Percentiles rank a stretch among this genome's conserved stretches.
phyloP scores from a whole-genome alignment of 768 basidiomycete species.

The Hirschioporus abietinus region DNA sequence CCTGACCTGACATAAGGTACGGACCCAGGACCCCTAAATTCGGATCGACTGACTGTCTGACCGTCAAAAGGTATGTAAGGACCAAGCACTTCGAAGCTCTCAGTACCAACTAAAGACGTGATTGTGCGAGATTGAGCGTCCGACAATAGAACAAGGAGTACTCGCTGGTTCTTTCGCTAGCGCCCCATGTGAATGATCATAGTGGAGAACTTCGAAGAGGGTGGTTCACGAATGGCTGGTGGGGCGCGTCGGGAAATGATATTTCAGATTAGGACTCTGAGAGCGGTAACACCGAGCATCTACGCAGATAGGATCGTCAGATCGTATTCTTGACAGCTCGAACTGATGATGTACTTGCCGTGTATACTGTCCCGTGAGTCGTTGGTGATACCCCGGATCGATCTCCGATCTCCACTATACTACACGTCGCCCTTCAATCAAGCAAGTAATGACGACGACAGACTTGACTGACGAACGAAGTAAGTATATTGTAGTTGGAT shows the following conservation, averaged over 20 bases:
- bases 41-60: not conserved
- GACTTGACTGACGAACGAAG: not conserved
- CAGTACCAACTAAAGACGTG: not conserved
- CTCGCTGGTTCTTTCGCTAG: not conserved
- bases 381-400: not conserved
- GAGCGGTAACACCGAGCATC: not conserved
- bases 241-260: not conserved
- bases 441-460: not conserved
- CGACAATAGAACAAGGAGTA: not conserved
- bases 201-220: not conserved
- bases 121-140: not conserved
- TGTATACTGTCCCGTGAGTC: not conserved
- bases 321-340: not conserved
- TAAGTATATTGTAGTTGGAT: not conserved
- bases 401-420: not conserved
- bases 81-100: not conserved
- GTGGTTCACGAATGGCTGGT: not conserved
- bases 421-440: not conserved
- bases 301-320: not conserved
- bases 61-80: not conserved
- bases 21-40: not conserved
- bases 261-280: not conserved
- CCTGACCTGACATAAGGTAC: not conserved
- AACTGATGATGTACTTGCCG: not conserved
- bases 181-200: not conserved